Percentiles rank a stretch among this genome's conserved stretches.
Conservation (phyloP, 176 grass and related monocot species). For the Eleusine coracana region DNA sequence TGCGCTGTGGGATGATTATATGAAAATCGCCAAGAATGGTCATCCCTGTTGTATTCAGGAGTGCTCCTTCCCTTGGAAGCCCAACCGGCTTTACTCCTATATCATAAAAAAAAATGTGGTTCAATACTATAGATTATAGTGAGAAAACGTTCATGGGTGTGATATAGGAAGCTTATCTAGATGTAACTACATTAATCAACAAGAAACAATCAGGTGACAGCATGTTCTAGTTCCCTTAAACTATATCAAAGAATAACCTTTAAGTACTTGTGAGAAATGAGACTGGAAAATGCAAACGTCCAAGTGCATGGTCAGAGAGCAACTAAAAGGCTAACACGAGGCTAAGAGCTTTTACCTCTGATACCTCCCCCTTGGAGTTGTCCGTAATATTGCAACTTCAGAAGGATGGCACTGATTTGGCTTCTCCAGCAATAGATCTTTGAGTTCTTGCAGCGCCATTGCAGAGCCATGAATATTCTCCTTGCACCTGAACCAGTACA, state of each 20-base stretch:
- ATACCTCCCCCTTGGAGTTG: neutral
- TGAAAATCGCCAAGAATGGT: constrained; percentile 21
- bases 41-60: constrained; percentile 3
- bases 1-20: neutral
- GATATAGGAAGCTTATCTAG: no score
- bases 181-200: no score
- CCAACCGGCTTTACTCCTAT: constrained; percentile 6
- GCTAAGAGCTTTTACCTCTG: neutral
- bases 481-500: neutral
- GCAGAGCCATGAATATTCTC: neutral
- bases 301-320: no score
- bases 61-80: constrained; percentile 22
- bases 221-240: neutral
- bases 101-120: neutral
- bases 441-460: neutral
- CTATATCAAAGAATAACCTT: no score
- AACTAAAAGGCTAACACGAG: neutral
- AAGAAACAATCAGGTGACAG: neutral
- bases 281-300: no score
- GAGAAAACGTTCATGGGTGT: neutral
- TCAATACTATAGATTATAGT: neutral
- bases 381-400: neutral
- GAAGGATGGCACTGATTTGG: constrained; percentile 3
- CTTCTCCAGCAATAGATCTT: neutral
- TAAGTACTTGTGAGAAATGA: neutral